Base-by-base conservation (phyloP, 108 stramenopile genomes). In the Stephanodiscus minutulus region DNA sequence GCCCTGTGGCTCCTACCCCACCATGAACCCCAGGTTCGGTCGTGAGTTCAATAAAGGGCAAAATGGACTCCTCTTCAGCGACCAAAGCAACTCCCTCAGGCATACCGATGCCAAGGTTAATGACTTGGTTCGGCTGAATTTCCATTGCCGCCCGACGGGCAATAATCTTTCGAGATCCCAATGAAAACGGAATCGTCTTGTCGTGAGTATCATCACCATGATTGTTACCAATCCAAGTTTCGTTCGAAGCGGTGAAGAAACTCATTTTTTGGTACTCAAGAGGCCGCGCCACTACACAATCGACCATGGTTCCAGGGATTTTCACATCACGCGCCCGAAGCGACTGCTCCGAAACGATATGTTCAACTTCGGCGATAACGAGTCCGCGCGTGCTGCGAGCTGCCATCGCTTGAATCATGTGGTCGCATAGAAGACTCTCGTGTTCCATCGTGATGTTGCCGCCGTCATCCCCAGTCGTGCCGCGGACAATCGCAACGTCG, bases 31-130 rank as follows among this genome's bases (percentile, higher is more conserved):
- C 92, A 9, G 90, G 87, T 41, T 93, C 92, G 0, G 92, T 93
- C 27, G 89, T 86, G 15, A 93, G 80, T 18, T 85, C 88, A 55
- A 89, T 69, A 55, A 82, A 82, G 17, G 66, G 75, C 13, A 91
- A 70, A 74, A 86, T 83, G 24, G 82, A 87, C 76, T 93, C 92
- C 68, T 93, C 92, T n/a, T 79, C 73, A 13, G 92, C 90, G 27
- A 93, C 84, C 29, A 48, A 52, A 21, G 92, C 92, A 29, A 93
- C 87, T 18, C 88, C 88, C 44, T 93, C 92, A 2, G 92, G 92
- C 15, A 89, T 48, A 12, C 92, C 92, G 56, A 93, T 93, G 11
- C 92, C 92, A 8, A 93, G 75, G 60, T 93, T 93, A 3, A 93
- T 81, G 62, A 85, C 72, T 28, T 81, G 69, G 27, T 87, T 81